A percentile compares a stretch with the other conserved stretches of the same genome.
Conservation (phyloP, 2,329 filamentous ascomycete genomes). For the Aschersonia sp. region DNA sequence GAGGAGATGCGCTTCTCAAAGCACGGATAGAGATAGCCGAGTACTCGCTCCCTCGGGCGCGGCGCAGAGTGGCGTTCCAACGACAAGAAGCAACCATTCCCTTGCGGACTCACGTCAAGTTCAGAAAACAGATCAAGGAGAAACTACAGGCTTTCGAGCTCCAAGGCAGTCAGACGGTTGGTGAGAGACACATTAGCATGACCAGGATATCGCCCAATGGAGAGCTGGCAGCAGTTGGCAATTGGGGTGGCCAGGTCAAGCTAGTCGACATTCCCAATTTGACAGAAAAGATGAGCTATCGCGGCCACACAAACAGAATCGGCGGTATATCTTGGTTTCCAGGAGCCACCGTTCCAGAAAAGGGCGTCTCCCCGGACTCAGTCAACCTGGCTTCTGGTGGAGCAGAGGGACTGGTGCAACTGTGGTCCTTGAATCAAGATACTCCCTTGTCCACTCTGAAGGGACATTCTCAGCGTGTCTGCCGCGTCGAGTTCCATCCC, state of each 20-base stretch:
- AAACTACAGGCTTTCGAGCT: conserved; percentile 71
- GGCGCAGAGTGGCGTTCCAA: conserved; percentile 61
- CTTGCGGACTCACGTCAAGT: conserved; percentile 79
- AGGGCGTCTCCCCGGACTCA: conserved; percentile 54
- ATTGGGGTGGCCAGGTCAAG: conserved; percentile 84
- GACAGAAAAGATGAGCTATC: conserved; percentile 57
- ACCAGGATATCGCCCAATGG: conserved; percentile 80
- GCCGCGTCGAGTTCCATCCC: conserved; percentile 86
- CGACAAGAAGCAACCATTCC: conserved; percentile 71
- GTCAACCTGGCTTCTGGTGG: conserved; percentile 86
- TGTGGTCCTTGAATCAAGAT: conserved; percentile 82
- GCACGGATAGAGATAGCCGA: conserved; percentile 67
- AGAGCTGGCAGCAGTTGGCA: conserved; percentile 72
- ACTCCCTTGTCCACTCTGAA: conserved; percentile 70
- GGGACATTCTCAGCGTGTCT: conserved; percentile 78
- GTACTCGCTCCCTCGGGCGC: conserved; percentile 73
- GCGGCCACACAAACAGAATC: conserved; percentile 79
- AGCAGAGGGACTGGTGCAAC: conserved; percentile 71
- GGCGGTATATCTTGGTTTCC: conserved; percentile 87
- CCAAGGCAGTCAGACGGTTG: conserved; percentile 84
- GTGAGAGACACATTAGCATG: conserved; percentile 82
- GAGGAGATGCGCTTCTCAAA: conserved; percentile 56
- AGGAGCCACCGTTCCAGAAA: conserved; percentile 56
- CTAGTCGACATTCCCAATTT: conserved; percentile 73
- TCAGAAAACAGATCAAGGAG: conserved; percentile 80